Percentiles rank a stretch among this genome's conserved stretches.
These are phyloP conservation scores for Agaricus blazei DNA, from an alignment of 768 basidiomycete species.

Conservation along the genomic window DNA sequence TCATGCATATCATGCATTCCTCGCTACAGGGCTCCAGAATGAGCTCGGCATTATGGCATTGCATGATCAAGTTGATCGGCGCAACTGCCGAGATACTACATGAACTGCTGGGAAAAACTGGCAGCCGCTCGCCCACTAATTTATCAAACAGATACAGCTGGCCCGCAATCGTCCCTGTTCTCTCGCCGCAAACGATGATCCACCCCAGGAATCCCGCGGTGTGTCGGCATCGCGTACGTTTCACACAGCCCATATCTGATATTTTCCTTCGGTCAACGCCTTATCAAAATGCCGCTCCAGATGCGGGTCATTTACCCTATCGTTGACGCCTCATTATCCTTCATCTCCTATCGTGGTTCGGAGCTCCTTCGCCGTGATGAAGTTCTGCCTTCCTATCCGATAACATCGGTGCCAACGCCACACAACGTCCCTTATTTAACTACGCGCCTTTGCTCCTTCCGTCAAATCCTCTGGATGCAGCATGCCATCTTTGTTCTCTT, in stretches of 20 bases:
- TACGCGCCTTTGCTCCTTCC: no score
- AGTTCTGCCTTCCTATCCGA: no score
- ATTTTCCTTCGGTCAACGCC: neutral
- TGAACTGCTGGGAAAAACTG: neutral
- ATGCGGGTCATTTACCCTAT: neutral
- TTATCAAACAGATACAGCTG: neutral
- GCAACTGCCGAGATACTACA: neutral
- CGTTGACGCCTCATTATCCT: neutral
- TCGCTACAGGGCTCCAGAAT: no score
- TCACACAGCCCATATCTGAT: neutral
- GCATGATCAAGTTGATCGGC: no score
- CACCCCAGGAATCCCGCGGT: conserved; percentile 9
- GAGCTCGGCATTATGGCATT: no score
- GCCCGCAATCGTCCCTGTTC: no score
- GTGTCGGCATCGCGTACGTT: neutral
- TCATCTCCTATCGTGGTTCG: neutral
- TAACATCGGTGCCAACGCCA: no score
- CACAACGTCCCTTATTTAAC: no score
- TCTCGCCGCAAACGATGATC: neutral
- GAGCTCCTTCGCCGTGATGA: no score
- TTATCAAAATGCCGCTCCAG: neutral
- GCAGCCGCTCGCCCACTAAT: neutral
- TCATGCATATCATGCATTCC: no score
- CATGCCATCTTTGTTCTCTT: no score
- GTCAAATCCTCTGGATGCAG: no score